Evolutionary conservation across 2,329 filamentous ascomycete genomes (phyloP).

Genomic region (Neospermospora avenae): DNA sequence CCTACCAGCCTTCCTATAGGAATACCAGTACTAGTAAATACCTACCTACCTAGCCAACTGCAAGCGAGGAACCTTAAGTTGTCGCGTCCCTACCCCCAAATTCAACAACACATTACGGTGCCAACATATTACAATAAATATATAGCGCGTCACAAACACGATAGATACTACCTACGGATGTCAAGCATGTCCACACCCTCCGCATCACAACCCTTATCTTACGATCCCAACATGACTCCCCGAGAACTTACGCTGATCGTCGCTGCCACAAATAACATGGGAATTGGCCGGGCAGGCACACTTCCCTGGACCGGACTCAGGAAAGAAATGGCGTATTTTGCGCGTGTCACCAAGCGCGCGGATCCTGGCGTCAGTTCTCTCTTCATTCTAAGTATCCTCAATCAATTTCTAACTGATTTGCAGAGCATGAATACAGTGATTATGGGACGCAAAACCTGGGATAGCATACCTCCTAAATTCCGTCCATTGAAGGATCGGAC

Average conservation of each 20-base stretch:
- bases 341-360: constrained; percentile 72
- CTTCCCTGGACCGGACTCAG: constrained; percentile 88
- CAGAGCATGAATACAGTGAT: constrained; percentile 67
- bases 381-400: neutral
- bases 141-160: no score
- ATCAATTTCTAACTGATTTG: neutral
- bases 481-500: constrained; percentile 75
- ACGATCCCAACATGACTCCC: constrained; percentile 11
- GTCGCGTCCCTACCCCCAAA: no score
- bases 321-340: constrained; percentile 94
- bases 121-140: no score
- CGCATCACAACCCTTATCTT: no score
- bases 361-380: constrained; percentile 35
- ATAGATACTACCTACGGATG: no score
- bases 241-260: constrained; percentile 82
- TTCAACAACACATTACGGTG: no score
- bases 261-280: constrained; percentile 83
- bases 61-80: no score
- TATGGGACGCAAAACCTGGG: constrained; percentile 98
- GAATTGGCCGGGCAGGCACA: constrained; percentile 75
- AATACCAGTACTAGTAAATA: no score
- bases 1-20: no score
- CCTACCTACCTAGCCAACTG: no score
- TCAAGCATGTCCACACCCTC: no score
- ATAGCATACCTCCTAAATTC: constrained; percentile 76